Evolutionary conservation across 1,284 basidiomycete species (phyloP).

Genomic region (Volvariella surrecta): DNA sequence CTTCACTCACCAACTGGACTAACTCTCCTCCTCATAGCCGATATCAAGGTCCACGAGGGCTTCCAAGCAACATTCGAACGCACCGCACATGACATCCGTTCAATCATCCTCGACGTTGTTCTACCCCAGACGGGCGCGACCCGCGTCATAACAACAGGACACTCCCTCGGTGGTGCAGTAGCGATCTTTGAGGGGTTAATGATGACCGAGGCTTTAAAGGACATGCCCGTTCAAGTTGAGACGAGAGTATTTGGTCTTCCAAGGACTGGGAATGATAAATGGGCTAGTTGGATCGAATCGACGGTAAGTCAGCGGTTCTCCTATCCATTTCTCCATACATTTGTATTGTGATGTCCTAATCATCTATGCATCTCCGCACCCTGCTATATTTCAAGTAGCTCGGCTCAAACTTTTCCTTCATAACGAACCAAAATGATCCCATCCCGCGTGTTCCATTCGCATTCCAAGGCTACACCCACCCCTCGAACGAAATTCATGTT

Average conservation of each 20-base stretch:
- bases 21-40: not conserved
- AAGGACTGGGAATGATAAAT: conserved; percentile 33
- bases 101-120: conserved; percentile 24
- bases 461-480: conserved; percentile 23
- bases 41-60: conserved; percentile 31
- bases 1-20: not conserved
- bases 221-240: conserved; percentile 23
- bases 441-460: conserved; percentile 27
- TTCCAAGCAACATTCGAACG: conserved; percentile 38
- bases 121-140: conserved; percentile 24
- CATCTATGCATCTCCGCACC: not conserved
- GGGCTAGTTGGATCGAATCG: conserved; percentile 35
- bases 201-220: conserved; percentile 27
- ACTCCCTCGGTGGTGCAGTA: conserved; percentile 34
- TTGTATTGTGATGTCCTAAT: not conserved
- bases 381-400: conserved; percentile 12
- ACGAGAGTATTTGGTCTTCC: conserved; percentile 36
- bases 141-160: conserved; percentile 32
- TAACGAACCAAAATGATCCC: conserved; percentile 31
- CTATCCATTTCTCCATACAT: too few relatives aligned
- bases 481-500: conserved; percentile 28
- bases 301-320: conserved; percentile 16
- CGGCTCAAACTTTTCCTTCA: conserved; percentile 16
- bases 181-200: conserved; percentile 36
- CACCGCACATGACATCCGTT: conserved; percentile 30